Conservation (phyloP, 306 rosid species). For the Herpetospermum pedunculosum region DNA sequence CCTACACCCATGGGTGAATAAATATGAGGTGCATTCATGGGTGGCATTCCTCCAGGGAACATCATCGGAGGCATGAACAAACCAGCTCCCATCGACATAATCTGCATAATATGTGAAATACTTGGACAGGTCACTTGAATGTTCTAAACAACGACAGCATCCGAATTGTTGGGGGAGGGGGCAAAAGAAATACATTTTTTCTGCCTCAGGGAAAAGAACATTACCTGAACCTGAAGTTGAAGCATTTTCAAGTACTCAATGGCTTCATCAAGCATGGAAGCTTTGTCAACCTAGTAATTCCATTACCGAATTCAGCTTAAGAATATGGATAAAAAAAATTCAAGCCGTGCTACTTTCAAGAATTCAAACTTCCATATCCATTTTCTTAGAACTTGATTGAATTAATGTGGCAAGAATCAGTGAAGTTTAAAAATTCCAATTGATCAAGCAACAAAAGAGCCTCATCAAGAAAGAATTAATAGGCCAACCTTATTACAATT, state of each 20-base stretch:
- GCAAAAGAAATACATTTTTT: neutral
- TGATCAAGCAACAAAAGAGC: neutral
- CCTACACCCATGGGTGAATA: constrained; percentile 49
- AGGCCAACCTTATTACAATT: constrained; percentile 73
- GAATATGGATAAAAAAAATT: neutral
- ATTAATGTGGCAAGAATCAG: neutral
- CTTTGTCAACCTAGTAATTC: constrained; percentile 58
- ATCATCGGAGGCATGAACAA: constrained; percentile 72
- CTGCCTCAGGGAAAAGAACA: neutral
- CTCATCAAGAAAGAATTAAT: constrained; percentile 1
- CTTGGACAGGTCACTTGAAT: neutral
- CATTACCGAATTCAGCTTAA: constrained; percentile 18
- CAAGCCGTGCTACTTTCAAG: constrained; percentile 2
- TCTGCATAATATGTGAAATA: constrained; percentile 33
- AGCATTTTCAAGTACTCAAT: constrained; percentile 80
- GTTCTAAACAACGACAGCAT: neutral
- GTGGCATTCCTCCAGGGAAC: constrained; percentile 66
- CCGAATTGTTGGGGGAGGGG: neutral
- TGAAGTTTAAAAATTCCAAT: neutral
- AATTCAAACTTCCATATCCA: neutral
- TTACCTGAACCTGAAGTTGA: constrained; percentile 79
- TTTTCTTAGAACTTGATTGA: neutral
- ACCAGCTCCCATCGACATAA: constrained; percentile 88
- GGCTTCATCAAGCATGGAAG: constrained; percentile 93
- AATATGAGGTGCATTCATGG: constrained; percentile 54